These are phyloP conservation scores for Cichorium intybus DNA, from an alignment of 140 eudicot species.

Conservation along the genomic window DNA sequence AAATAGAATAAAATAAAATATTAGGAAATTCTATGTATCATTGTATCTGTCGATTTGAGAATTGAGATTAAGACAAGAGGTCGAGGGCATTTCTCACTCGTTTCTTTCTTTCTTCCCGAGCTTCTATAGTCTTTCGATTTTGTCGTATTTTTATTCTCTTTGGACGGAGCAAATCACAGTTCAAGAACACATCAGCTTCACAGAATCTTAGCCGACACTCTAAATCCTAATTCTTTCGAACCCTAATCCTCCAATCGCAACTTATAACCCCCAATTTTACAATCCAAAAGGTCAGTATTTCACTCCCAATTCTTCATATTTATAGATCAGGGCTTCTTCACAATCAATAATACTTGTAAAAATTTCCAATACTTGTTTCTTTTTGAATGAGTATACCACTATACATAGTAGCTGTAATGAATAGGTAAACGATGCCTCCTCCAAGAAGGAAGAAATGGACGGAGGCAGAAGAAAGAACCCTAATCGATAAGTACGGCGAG, in stretches of 20 bases:
- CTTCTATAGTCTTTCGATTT: background rate
- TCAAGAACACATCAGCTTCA: background rate
- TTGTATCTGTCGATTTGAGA: too few relatives aligned
- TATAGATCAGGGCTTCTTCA: slow-evolving; percentile 7
- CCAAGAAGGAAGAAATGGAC: slow-evolving; percentile 92
- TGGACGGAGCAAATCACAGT: background rate
- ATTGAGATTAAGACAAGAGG: background rate
- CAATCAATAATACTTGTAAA: background rate
- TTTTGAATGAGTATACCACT: slow-evolving; percentile 23
- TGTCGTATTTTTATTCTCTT: background rate
- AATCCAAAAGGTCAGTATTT: slow-evolving; percentile 26
- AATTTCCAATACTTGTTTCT: background rate
- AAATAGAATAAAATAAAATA: too few relatives aligned
- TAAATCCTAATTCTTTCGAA: background rate
- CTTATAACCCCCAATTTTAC: slow-evolving; percentile 12
- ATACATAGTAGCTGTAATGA: background rate
- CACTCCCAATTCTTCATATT: slow-evolving; percentile 11
- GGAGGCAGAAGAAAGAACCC: slow-evolving; percentile 86
- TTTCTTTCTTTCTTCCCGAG: background rate
- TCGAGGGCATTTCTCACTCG: slow-evolving; percentile 19
- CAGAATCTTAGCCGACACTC: background rate
- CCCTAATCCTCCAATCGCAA: slow-evolving; percentile 9
- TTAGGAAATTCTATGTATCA: background rate
- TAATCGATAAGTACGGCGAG: slow-evolving; percentile 78
- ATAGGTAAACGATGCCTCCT: slow-evolving; percentile 43